Conservation (phyloP, 164 flowering plant genomes). For the Nymphaea thermarum region DNA sequence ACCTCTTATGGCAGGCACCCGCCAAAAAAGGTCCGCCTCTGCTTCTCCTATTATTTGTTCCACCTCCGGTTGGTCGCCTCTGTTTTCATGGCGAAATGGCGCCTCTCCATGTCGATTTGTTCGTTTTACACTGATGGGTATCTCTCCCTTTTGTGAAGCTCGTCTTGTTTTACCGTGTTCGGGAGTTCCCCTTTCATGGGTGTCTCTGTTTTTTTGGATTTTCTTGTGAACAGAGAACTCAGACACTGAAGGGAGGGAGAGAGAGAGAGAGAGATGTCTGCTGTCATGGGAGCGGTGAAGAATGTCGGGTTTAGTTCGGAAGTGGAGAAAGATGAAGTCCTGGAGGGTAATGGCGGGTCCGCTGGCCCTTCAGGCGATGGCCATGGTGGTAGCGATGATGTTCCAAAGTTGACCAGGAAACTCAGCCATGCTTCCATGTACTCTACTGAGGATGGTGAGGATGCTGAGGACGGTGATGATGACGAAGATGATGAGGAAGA, state of each 20-base stretch:
- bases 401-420: conserved; percentile 4
- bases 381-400: not conserved
- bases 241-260: not conserved
- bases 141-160: not conserved
- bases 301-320: conserved; percentile 10
- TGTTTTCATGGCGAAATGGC: not conserved
- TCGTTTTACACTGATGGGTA: not conserved
- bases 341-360: conserved; percentile 5
- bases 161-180: not conserved
- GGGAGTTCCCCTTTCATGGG: not conserved
- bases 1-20: not conserved
- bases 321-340: conserved; percentile 14
- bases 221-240: not conserved
- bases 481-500: conserved; percentile 19
- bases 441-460: conserved; percentile 10
- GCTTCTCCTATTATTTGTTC: not conserved
- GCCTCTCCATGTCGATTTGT: not conserved
- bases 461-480: conserved; percentile 9
- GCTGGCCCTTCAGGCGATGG: conserved; percentile 5
- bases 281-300: conserved; percentile 19
- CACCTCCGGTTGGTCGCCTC: not conserved
- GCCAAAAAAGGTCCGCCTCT: not conserved
- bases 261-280: conserved; percentile 15
- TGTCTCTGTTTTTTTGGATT: not conserved
- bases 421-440: conserved; percentile 9